Percentiles rank a stretch among this genome's conserved stretches.
phyloP scores from a whole-genome alignment of 257 asterid genomes.

The Perilla frutescens region DNA sequence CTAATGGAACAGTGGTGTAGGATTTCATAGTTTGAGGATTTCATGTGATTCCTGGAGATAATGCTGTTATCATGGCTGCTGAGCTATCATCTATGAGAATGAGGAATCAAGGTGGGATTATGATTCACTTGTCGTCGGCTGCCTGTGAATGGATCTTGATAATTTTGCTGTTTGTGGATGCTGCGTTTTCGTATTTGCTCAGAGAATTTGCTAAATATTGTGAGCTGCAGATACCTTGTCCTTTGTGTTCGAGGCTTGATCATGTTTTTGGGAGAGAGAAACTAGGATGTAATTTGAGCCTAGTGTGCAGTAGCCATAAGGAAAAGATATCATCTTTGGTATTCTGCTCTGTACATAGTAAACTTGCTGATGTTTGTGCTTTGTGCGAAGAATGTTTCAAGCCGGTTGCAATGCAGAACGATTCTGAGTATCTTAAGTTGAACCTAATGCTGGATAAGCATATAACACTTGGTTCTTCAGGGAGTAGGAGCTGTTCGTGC shows the following conservation, averaged over 20 bases:
- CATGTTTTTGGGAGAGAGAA: constrained; percentile 45
- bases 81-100: constrained; percentile 51
- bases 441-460: background rate
- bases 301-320: constrained; percentile 59
- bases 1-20: constrained; percentile 35
- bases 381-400: constrained; percentile 77
- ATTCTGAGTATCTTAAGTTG: background rate
- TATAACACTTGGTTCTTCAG: constrained; percentile 41
- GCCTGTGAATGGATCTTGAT: constrained; percentile 90
- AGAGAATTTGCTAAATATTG: constrained; percentile 66
- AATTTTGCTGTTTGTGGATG: constrained; percentile 64
- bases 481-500: constrained; percentile 60
- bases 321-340: constrained; percentile 72
- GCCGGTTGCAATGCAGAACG: constrained; percentile 43
- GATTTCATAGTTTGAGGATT: constrained; percentile 40
- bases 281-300: constrained; percentile 46
- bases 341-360: constrained; percentile 57
- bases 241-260: constrained; percentile 71
- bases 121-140: constrained; percentile 70
- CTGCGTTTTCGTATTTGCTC: constrained; percentile 60
- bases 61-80: constrained; percentile 53
- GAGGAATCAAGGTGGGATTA: constrained; percentile 50
- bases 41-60: constrained; percentile 47
- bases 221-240: constrained; percentile 67
- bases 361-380: constrained; percentile 58